Evolutionary conservation across 2,329 filamentous ascomycete genomes (phyloP).

Genomic region (Fusarium metavorans): DNA sequence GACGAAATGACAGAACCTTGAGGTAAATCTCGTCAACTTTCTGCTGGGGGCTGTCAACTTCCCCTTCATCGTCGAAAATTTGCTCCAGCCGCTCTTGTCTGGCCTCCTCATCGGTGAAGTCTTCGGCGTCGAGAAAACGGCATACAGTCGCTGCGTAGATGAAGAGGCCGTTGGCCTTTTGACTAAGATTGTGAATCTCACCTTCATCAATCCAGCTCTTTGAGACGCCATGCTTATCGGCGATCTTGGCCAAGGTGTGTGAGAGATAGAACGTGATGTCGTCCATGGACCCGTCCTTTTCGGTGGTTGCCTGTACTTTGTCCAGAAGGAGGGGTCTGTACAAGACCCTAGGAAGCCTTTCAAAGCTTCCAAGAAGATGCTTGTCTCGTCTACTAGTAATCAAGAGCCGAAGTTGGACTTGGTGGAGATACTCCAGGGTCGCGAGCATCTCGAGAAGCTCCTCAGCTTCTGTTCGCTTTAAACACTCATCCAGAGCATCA

Average conservation of each 20-base stretch:
- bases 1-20: conserved; percentile 6
- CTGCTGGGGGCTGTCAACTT: not conserved
- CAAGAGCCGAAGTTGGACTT: conserved; percentile 13
- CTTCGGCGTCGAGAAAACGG: not conserved
- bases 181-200: not conserved
- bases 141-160: conserved; percentile 23
- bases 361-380: not conserved
- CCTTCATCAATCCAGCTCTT: not conserved
- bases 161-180: conserved; percentile 15
- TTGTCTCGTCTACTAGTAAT: conserved; percentile 14
- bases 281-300: not conserved
- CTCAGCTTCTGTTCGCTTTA: not conserved
- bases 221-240: not conserved
- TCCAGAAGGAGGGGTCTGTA: not conserved
- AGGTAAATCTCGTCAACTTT: conserved; percentile 14
- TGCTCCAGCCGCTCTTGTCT: not conserved
- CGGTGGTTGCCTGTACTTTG: not conserved
- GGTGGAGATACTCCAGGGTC: not conserved
- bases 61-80: conserved; percentile 60
- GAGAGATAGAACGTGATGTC: conserved; percentile 18
- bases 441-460: not conserved
- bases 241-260: not conserved
- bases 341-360: not conserved
- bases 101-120: not conserved
- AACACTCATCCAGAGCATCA: conserved; percentile 23